Evolutionary conservation across 179 eudicot species (phyloP), one percentile per base, ranked within the genome.

Genomic region (Heliamphora pulchella): DNA sequence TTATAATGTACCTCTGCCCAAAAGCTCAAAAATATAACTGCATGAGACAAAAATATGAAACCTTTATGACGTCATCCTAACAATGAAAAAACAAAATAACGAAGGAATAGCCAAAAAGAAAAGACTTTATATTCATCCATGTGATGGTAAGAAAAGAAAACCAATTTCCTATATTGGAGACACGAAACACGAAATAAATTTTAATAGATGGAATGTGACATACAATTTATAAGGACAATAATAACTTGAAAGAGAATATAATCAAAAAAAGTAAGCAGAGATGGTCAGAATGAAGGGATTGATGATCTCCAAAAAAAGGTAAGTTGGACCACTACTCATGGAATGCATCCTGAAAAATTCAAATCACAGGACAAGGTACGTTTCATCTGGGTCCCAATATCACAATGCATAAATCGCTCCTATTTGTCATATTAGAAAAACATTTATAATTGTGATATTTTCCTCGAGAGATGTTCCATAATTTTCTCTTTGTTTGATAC

Each of bases 1-100:
- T 94, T 94, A 86, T 94, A 94, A 82, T 94, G 98, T 79, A 94
- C 98, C 86, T 94, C 98, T n/a, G 98, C 98, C 98, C 98, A 92
- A 80, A 94, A 94, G 90, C 98, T 94, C 84, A 94, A 78, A 82
- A 86, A 90, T 68, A 94, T 91, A 47, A 87, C 98, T 94, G 95
- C 89, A 84, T 55, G 43, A 80, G 74, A 54, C 63, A 77, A 22
- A 55, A 15, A 75, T 39, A 15, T 31, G 22, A 75, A 53, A 41
- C 5, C 17, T 39, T 41, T 14, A 43, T n/a, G 5, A 11, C 65
- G 43, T 55, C 65, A 55, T 44, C 46, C 59, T 18, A 65, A 62
- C 22, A 64, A 3, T 15, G 5, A 46, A 11, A 46, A 20, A 64
- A 48, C 3, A 59, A 62, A 18, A 13, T 6, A 47, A 22, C 61